These are phyloP conservation scores for Sugiyamaella paludigena DNA, from an alignment of 1,139 yeast species.

Conservation along the genomic window DNA sequence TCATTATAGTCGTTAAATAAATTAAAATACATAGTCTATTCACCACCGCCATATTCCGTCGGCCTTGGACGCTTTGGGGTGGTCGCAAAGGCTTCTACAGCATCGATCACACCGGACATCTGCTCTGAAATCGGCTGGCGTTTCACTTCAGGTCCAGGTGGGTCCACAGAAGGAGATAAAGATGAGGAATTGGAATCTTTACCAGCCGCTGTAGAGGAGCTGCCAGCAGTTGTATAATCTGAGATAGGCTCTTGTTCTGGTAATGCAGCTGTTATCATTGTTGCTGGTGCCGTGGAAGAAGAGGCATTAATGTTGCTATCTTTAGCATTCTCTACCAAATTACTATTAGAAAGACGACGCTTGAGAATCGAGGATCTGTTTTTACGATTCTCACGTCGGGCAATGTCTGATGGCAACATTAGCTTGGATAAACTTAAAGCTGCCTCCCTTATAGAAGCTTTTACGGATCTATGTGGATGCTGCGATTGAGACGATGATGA, in stretches of 20 bases:
- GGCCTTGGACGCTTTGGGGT: neutral
- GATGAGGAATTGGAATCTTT: too few relatives aligned
- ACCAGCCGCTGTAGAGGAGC: neutral
- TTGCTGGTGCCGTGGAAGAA: neutral
- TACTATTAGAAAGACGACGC: constrained; percentile 14
- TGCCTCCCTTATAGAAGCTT: constrained; percentile 13
- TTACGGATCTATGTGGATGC: constrained; percentile 12
- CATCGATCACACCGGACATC: neutral
- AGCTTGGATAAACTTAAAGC: constrained; percentile 11
- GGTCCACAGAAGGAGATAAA: too few relatives aligned
- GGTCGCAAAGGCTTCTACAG: neutral
- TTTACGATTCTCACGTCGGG: constrained; percentile 18
- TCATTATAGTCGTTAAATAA: constrained; percentile 6
- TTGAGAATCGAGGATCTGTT: constrained; percentile 18
- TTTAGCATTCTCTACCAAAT: neutral
- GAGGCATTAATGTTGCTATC: neutral
- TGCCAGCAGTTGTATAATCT: neutral
- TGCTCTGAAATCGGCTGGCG: neutral
- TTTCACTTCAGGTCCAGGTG: neutral
- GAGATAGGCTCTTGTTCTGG: neutral
- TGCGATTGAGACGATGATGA: neutral
- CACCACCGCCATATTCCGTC: too few relatives aligned
- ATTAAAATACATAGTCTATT: neutral
- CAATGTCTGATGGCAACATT: constrained; percentile 21
- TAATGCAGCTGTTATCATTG: neutral